Evolutionary conservation across 2,329 filamentous ascomycete genomes (phyloP).

Genomic region (Thermothelomyces thermophilus): DNA sequence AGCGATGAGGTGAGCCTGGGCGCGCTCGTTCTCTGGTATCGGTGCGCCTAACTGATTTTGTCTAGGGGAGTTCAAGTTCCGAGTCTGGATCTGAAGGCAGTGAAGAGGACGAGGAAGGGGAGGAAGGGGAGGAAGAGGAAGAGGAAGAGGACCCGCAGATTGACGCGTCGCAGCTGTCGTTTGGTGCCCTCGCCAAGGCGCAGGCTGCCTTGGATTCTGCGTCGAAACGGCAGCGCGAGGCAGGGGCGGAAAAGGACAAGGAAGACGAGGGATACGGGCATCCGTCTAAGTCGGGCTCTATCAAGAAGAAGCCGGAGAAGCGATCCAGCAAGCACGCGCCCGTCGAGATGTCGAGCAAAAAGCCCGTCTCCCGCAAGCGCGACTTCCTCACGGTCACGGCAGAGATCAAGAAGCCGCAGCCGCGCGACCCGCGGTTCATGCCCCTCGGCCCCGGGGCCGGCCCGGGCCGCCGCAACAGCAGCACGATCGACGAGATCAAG

Average conservation of each 20-base stretch:
- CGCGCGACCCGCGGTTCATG: constrained; percentile 86
- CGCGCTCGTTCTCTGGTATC: background rate
- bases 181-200: constrained; percentile 83
- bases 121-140: constrained; percentile 12
- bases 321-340: constrained; percentile 80
- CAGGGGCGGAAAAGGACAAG: background rate
- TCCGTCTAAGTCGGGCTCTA: constrained; percentile 25
- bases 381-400: constrained; percentile 59
- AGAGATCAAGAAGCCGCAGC: constrained; percentile 48
- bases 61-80: constrained; percentile 1
- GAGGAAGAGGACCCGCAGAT: constrained; percentile 28
- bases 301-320: constrained; percentile 34
- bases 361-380: constrained; percentile 73
- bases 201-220: constrained; percentile 56
- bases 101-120: constrained; percentile 14
- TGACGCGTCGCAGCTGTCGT: constrained; percentile 61
- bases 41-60: background rate
- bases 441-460: constrained; percentile 42
- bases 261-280: constrained; percentile 31
- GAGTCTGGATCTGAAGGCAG: constrained; percentile 4
- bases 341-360: constrained; percentile 72
- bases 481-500: constrained; percentile 48
- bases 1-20: constrained; percentile 8
- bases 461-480: constrained; percentile 23
- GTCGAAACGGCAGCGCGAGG: constrained; percentile 33